phyloP scores from a whole-genome alignment of 371 early-diverging fungal genomes.

The Lichtheimia hyalospora region DNA sequence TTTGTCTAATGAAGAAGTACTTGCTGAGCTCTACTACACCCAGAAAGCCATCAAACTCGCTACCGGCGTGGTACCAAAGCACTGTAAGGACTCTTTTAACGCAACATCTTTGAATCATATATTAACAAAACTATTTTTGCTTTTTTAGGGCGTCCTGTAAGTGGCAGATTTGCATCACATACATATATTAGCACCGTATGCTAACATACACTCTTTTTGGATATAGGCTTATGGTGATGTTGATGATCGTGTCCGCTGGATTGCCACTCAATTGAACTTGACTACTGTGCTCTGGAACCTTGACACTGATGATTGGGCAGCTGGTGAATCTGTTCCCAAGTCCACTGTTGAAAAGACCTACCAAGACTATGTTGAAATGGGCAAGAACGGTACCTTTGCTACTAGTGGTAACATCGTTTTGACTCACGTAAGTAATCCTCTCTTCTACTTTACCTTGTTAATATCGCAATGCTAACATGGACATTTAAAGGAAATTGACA shows the following conservation, averaged over 20 bases:
- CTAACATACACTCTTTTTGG: no score
- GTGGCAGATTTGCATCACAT: not conserved
- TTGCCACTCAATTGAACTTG: constrained; percentile 52
- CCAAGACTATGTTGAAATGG: constrained; percentile 40
- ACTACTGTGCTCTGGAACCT: constrained; percentile 50
- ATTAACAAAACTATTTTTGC: no score
- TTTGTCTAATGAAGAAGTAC: constrained; percentile 64
- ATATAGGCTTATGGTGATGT: constrained; percentile 55
- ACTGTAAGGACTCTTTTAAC: no score
- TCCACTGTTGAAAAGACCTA: constrained; percentile 34
- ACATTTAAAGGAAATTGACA: constrained; percentile 34
- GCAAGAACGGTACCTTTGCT: constrained; percentile 43
- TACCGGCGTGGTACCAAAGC: constrained; percentile 46
- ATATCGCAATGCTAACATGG: no score
- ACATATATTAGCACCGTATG: not conserved
- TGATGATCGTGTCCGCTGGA: constrained; percentile 66
- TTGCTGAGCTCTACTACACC: constrained; percentile 74
- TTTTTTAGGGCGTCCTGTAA: constrained; percentile 33
- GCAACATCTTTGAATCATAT: no score
- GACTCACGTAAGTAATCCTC: constrained; percentile 27
- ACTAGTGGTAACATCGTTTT: constrained; percentile 44
- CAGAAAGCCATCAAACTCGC: constrained; percentile 59
- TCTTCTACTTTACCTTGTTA: no score
- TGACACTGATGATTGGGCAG: constrained; percentile 58
- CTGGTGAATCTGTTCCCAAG: constrained; percentile 36